Evolutionary conservation across 2,329 filamentous ascomycete genomes (phyloP), one percentile per base, ranked within the genome.

Genomic region (Alternaria infectoria): DNA sequence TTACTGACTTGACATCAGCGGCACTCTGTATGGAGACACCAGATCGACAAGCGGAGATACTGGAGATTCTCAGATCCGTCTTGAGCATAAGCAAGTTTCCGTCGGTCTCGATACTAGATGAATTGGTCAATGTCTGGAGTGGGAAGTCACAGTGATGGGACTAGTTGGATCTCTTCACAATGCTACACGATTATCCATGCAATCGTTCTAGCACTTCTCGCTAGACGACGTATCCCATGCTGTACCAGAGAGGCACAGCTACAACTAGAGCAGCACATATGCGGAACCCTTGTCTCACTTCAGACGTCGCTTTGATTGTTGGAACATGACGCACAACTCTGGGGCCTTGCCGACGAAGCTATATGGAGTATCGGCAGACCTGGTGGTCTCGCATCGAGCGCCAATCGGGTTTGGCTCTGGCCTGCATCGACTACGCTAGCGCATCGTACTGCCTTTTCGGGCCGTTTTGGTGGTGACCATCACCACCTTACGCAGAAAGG

Each of bases 101-200:
- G 3, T 70, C 73, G 5, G 67, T 68, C 19, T 69, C 71, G 10
- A 64, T 77, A 4, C 26, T 77, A 23, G 62, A 71, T 15, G 72
- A 77, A 44, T 63, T 76, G 5, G 55, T 67, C 2, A 70, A 68
- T 15, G 70, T 72, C n/a, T 77, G 75, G 75, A 60, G 64, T 59
- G 67, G 62, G 5, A 56, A 28, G 23, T 19, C 77, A 77, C 60
- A 68, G 81, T 36, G 77, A 84, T 47, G 8, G 25, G 12, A 17
- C 26, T 6, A 19, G 10, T 28, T 13, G 36, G 21, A 12, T 30
- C n/a, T 43, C 9, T 36, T 17, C 19, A 25, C 8, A 40, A 23
- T 30, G 47, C 12, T 15, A 13, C 17, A 51, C 4, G 28, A 50
- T 17, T 50, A 28, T 30, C n/a, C 28, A 50, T 28, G 11, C 30